Evolutionary conservation across 2,329 filamentous ascomycete genomes (phyloP), one percentile per base, ranked within the genome.

Genomic region (Phoma sp.): DNA sequence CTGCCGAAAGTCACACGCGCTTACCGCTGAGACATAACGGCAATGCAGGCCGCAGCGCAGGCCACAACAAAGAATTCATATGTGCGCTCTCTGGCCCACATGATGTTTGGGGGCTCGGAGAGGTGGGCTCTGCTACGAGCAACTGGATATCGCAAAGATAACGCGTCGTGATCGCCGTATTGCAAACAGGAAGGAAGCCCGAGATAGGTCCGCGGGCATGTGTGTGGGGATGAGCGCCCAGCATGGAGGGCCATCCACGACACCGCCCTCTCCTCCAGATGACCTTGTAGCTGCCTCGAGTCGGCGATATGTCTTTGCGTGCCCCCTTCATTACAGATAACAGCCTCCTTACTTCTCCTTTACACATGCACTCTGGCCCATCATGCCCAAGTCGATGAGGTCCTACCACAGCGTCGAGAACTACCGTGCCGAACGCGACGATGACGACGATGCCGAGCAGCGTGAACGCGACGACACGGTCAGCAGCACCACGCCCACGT

Each of bases 381-480:
- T 64, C 52, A 74, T 74, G 72, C 66, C 72, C 53, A 72, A 68
- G 59, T 74, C 73, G 9, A 60, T 68, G 33, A 65, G 59, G 37
- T 75, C 74, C 15, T 74, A 67, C 57, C 71, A 63, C 49, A 76
- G 70, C 56, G 58, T 74, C 56, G 67, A 69, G 56, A 54, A 60
- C 61, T 61, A 67, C 47, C 66, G 74, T 53, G 72, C 71, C 57
- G 62, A 72, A 56, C 69, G 73, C 52, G 61, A 67, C 32, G 42
- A 74, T 50, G 68, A 72, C 48, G 65, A 72, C 42, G 65, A 68
- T 42, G 64, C 65, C 50, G 65, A 71, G 52, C 63, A 61, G 42
- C 64, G 65, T 37, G 67, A 72, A 55, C 62, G 62, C 40, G 54
- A 60, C 48, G 68, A 74, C 47, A 72, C 69, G 14, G 57, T 70